phyloP scores from a whole-genome alignment of 2,329 filamentous ascomycete species.

The Pseudomassariella vexata region DNA sequence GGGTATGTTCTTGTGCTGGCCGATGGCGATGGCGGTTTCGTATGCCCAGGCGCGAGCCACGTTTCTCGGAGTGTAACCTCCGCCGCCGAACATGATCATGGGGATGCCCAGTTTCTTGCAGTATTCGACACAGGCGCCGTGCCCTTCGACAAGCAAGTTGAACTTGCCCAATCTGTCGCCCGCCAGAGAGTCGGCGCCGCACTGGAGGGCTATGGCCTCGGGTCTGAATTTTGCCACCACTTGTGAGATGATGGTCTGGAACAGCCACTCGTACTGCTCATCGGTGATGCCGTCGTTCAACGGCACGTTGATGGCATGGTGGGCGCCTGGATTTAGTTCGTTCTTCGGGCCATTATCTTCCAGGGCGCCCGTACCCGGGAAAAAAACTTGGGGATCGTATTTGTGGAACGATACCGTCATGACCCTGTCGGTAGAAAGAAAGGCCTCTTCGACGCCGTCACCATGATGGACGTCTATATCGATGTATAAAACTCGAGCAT shows the following conservation, averaged over 20 bases:
- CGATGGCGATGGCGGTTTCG: conserved; percentile 87
- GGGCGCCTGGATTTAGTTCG: conserved; percentile 79
- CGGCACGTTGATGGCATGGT: conserved; percentile 86
- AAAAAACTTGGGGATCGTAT: conserved; percentile 79
- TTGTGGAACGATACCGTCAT: conserved; percentile 97
- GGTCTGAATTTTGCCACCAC: conserved; percentile 83
- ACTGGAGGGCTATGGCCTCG: conserved; percentile 87
- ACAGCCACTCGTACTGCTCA: conserved; percentile 80
- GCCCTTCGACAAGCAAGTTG: conserved; percentile 92
- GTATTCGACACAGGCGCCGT: conserved; percentile 84
- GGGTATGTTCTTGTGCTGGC: conserved; percentile 63
- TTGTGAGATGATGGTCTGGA: conserved; percentile 71
- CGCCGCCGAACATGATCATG: conserved; percentile 85
- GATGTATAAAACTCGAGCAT: conserved; percentile 86
- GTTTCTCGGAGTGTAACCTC: conserved; percentile 93
- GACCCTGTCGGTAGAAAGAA: conserved; percentile 82
- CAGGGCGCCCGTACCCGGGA: conserved; percentile 83
- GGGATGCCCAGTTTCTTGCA: conserved; percentile 78
- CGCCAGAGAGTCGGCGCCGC: conserved; percentile 89
- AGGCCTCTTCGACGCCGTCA: conserved; percentile 86
- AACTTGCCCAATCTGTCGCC: conserved; percentile 92
- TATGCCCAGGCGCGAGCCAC: conserved; percentile 96
- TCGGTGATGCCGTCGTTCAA: conserved; percentile 89
- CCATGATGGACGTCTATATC: conserved; percentile 92
- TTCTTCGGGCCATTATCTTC: conserved; percentile 79